Evolutionary conservation across 2,329 filamentous ascomycete species (phyloP).

Genomic region (Nemania abortiva): DNA sequence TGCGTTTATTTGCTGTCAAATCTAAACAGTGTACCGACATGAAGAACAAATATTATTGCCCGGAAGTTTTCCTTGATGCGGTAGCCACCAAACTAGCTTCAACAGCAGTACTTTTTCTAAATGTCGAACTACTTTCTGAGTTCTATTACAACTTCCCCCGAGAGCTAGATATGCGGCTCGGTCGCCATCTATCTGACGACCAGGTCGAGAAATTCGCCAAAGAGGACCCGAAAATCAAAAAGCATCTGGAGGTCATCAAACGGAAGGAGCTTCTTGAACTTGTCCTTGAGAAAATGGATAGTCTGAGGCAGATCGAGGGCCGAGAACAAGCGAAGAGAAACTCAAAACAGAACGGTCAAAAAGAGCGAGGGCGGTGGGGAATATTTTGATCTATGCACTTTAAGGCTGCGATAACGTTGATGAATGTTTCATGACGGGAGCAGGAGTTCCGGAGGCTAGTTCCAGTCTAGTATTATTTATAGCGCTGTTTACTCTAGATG

Average conservation of each 20-base stretch:
- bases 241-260: constrained; percentile 90
- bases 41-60: constrained; percentile 96
- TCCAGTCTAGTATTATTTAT: constrained; percentile 26
- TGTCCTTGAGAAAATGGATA: constrained; percentile 95
- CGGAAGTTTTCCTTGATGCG: constrained; percentile 97
- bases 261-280: constrained; percentile 93
- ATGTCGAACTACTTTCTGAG: constrained; percentile 94
- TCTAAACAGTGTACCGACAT: constrained; percentile 87
- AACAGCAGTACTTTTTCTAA: constrained; percentile 95
- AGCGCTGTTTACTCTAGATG: constrained; percentile 34
- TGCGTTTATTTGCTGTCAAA: constrained; percentile 88
- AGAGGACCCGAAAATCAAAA: constrained; percentile 89
- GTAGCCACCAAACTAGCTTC: constrained; percentile 94
- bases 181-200: constrained; percentile 79
- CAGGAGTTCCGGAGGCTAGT: constrained; percentile 30
- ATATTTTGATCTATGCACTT: constrained; percentile 55
- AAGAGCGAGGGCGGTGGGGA: constrained; percentile 63
- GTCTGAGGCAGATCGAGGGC: constrained; percentile 84
- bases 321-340: constrained; percentile 65
- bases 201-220: constrained; percentile 92
- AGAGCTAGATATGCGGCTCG: constrained; percentile 87
- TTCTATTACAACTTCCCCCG: constrained; percentile 98
- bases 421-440: constrained; percentile 29
- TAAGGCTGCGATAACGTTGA: constrained; percentile 22
- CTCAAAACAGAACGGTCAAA: constrained; percentile 50